Percentiles rank a stretch among this genome's conserved stretches.
Conservation (phyloP, 352 stramenopile genomes). For the Plasmopara muralis region DNA sequence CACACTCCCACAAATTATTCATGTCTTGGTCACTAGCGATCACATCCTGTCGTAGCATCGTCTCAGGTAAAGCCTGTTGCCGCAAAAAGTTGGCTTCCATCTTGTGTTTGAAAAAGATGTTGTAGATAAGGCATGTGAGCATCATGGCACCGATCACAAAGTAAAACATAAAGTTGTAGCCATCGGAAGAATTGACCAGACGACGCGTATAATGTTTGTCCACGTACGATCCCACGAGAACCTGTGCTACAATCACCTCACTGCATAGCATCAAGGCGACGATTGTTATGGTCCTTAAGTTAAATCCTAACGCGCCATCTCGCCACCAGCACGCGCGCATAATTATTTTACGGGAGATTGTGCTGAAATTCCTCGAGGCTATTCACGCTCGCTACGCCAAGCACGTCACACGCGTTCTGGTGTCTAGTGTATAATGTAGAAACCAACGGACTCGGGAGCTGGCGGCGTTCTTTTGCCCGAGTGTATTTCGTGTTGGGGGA, state of each 20-base stretch:
- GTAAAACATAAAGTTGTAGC: slow-evolving; percentile 88
- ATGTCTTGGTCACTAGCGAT: slow-evolving; percentile 85
- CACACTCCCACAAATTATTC: slow-evolving; percentile 83
- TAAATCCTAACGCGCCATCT: background rate
- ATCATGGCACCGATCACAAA: slow-evolving; percentile 84
- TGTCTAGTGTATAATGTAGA: slow-evolving; percentile 1
- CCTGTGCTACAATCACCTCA: background rate
- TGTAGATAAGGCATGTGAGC: slow-evolving; percentile 82
- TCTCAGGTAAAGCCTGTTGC: slow-evolving; percentile 67
- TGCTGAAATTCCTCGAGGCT: background rate
- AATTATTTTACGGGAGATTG: background rate
- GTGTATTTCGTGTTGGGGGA: slow-evolving; percentile 4
- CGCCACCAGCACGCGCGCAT: slow-evolving; percentile 23
- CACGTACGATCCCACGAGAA: slow-evolving; percentile 1
- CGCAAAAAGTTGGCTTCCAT: slow-evolving; percentile 67
- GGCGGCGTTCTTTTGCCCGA: slow-evolving; percentile 1
- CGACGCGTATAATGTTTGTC: slow-evolving; percentile 8
- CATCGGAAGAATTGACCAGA: slow-evolving; percentile 39
- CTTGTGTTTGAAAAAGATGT: slow-evolving; percentile 85
- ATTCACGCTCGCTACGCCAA: slow-evolving; percentile 1
- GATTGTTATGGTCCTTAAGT: slow-evolving; percentile 1
- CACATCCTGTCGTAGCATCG: slow-evolving; percentile 81
- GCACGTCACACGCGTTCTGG: slow-evolving; percentile 1
- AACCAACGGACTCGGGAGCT: background rate
- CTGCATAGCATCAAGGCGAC: background rate